Evolutionary conservation across 2,329 filamentous ascomycete genomes (phyloP).

Genomic region (Beauveria brongniartii): DNA sequence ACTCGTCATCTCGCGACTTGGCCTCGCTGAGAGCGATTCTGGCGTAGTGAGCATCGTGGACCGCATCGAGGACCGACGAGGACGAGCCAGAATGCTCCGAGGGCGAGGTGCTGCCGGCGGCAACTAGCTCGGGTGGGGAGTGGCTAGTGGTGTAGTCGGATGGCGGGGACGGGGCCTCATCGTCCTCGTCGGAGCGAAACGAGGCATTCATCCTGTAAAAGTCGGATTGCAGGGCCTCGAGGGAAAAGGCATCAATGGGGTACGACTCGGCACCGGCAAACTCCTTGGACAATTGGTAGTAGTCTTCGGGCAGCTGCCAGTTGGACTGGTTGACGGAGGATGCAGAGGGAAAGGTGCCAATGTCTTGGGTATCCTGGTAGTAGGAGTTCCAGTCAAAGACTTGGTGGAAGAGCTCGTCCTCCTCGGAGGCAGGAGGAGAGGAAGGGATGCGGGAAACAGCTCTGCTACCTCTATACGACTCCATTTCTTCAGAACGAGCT

Average conservation of each 20-base stretch:
- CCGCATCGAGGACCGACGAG: slow-evolving; percentile 22
- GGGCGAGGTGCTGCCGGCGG: slow-evolving; percentile 31
- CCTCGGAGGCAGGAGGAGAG: slow-evolving; percentile 19
- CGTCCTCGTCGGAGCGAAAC: slow-evolving; percentile 24
- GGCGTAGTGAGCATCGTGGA: slow-evolving; percentile 23
- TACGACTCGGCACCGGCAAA: slow-evolving; percentile 29
- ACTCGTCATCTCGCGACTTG: slow-evolving; percentile 31
- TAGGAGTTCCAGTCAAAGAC: slow-evolving; percentile 31
- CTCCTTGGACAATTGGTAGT: slow-evolving; percentile 21
- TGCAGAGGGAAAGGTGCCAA: not conserved
- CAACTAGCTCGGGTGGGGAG: slow-evolving; percentile 28
- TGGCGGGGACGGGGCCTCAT: slow-evolving; percentile 18
- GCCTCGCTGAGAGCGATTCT: slow-evolving; percentile 26
- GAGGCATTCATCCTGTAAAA: slow-evolving; percentile 28
- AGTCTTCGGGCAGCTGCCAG: slow-evolving; percentile 21
- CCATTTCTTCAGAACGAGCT: slow-evolving; percentile 18
- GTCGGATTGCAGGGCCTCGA: slow-evolving; percentile 23
- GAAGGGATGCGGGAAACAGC: slow-evolving; percentile 22
- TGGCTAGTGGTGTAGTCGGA: slow-evolving; percentile 31
- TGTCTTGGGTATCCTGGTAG: slow-evolving; percentile 16
- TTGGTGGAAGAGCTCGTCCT: slow-evolving; percentile 27
- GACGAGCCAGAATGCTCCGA: slow-evolving; percentile 30
- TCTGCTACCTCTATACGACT: slow-evolving; percentile 7
- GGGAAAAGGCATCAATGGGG: slow-evolving; percentile 25
- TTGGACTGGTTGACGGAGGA: slow-evolving; percentile 15